Base-by-base conservation (phyloP, 805 yeast species). In the Yamadazyma paraphyllophila region DNA sequence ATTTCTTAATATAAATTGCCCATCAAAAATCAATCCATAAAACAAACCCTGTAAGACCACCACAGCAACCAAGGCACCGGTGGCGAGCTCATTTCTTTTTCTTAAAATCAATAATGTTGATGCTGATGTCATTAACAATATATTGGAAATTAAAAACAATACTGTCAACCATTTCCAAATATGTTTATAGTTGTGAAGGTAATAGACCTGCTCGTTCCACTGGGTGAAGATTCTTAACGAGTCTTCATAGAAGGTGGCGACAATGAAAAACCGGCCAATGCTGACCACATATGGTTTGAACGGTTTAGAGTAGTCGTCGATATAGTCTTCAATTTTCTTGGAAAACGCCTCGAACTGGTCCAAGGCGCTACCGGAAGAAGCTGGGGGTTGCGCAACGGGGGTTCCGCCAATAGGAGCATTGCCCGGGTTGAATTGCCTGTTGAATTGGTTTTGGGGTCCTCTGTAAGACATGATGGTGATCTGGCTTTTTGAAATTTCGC, bases 221-320 rank as follows among this genome's bases (percentile, higher is more conserved):
- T 91, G 97, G 5, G 89, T 70, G 43, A 82, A 56, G 58, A 92
- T 88, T 65, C 99, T 79, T 43, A 84, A 62, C 2, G 96, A 79
- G 61, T 94, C 98, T 67, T 92, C 98, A 54, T 82, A 80, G 62
- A 91, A 92, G 0, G 98, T 94, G 40, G 96, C 96, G 45, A 92
- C 96, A 50, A 92, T 91, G 53, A 91, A 79, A 49, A 88, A 81
- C 47, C 98, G 77, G 32, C 97, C 98, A 57, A 92, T 80, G 16
- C 82, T 82, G 7, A 98, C 97, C 40, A 91, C 83, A 57, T 81
- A 83, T 0, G 92, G 92, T 61, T 77, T 83, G 37, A 83, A 60
- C 43, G 80, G 71, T 53, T 75, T 62, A 44, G 67, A 56, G 71
- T 81, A 66, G 45, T 69, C 62, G 69, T 83, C 77, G 60, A 81